Base-by-base conservation (phyloP, 352 stramenopile species). In the Phytophthora sp. region DNA sequence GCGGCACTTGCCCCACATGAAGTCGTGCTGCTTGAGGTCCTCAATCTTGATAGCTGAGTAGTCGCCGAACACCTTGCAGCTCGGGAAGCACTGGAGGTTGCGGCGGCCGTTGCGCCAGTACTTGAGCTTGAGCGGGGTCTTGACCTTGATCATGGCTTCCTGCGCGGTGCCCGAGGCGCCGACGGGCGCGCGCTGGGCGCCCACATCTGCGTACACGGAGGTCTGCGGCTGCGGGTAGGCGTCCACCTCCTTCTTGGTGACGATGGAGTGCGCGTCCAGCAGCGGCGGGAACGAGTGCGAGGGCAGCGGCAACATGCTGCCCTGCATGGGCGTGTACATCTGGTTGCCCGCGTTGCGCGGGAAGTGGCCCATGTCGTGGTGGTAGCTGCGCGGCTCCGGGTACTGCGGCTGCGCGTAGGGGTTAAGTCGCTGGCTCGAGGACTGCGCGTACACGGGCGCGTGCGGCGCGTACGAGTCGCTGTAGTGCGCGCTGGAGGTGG, bases 71-170 rank as follows among this genome's bases (percentile, higher is more conserved):
- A 94, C 84, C 54, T 94, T 94, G 65, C 88, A 96, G 5, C 75
- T 86, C 26, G 88, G 88, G 62, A 96, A 96, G 68, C 88, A 96
- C 71, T 96, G 88, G 13, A 96, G 67, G 56, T 96, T 96, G 50
- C 88, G 88, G n/a, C 88, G 84, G 20, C 88, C 88, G 54, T 96
- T 96, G 43, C 88, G 78, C 87, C 88, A 96, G 69, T 96, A 96
- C 74, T 96, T 96, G 69, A 78, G 75, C 60, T 94, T 92, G 13
- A 96, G 63, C 26, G 77, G 73, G 5, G 88, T 94, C 69, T 92
- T 94, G 42, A 95, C 82, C 66, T 93, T 93, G 79, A 95, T 93
- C 76, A 95, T 86, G 13, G 84, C 84, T 61, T 95, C 86, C 49
- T 92, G 83, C 1, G 69, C 60, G 4, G 84, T 72, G 17, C 74